phyloP scores from a whole-genome alignment of 2,329 filamentous ascomycete species.

The Paecilomyces formosus region DNA sequence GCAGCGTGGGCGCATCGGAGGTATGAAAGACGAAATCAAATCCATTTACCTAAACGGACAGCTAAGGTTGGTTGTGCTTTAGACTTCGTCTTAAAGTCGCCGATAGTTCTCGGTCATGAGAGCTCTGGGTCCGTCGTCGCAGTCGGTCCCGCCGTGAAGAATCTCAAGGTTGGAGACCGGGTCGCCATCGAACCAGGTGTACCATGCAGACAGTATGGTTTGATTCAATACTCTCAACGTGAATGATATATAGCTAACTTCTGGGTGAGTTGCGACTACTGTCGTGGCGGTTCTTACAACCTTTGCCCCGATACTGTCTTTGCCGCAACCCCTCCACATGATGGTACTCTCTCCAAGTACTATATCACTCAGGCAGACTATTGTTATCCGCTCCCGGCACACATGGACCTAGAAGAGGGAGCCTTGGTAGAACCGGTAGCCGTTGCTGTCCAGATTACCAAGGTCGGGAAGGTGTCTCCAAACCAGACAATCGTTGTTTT shows the following conservation, averaged over 20 bases:
- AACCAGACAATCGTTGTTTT: slow-evolving; percentile 42
- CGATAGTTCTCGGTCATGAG: slow-evolving; percentile 35
- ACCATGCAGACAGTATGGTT: slow-evolving; percentile 23
- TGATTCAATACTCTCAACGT: too few species aligned
- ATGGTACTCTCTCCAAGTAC: slow-evolving; percentile 45
- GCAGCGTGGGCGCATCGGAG: not conserved
- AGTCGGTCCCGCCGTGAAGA: slow-evolving; percentile 22
- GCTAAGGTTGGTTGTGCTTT: slow-evolving; percentile 31
- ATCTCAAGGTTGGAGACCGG: slow-evolving; percentile 37
- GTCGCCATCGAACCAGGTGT: slow-evolving; percentile 45
- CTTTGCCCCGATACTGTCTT: slow-evolving; percentile 33
- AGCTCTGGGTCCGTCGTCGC: slow-evolving; percentile 36
- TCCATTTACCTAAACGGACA: not conserved
- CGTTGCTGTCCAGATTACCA: slow-evolving; percentile 44
- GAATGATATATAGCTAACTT: too few species aligned
- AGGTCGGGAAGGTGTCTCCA: slow-evolving; percentile 32
- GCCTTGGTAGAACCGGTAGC: slow-evolving; percentile 48
- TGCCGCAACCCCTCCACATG: slow-evolving; percentile 43
- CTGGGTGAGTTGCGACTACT: slow-evolving; percentile 30
- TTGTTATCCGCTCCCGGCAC: slow-evolving; percentile 39
- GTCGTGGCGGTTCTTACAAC: slow-evolving; percentile 35
- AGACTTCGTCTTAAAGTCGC: slow-evolving; percentile 34
- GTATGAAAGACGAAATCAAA: not conserved
- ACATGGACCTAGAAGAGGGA: slow-evolving; percentile 44
- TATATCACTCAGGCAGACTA: slow-evolving; percentile 41